Conservation (phyloP, 2,329 filamentous ascomycete species). For the Fusarium ambrosium region DNA sequence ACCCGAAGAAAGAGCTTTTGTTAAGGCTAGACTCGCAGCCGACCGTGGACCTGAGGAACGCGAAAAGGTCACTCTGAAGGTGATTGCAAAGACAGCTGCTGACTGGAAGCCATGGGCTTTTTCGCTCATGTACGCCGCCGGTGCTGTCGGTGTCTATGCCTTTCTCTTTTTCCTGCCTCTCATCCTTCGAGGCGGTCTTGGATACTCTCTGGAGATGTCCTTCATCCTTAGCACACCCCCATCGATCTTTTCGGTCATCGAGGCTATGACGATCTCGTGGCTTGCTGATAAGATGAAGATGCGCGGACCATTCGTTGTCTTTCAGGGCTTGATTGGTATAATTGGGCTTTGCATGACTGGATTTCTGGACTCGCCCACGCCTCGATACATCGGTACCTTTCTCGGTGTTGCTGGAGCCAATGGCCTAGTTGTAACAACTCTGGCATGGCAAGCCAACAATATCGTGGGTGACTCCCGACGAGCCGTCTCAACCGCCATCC, state of each 20-base stretch:
- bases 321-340: slow-evolving; percentile 30
- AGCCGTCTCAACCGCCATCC: slow-evolving; percentile 26
- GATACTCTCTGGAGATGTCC: slow-evolving; percentile 23
- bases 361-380: slow-evolving; percentile 10
- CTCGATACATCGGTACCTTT: slow-evolving; percentile 30
- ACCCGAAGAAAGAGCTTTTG: slow-evolving; percentile 17
- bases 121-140: slow-evolving; percentile 34
- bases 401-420: slow-evolving; percentile 27
- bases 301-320: slow-evolving; percentile 28
- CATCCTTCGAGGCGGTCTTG: slow-evolving; percentile 23
- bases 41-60: slow-evolving; percentile 27
- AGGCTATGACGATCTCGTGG: slow-evolving; percentile 33
- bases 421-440: slow-evolving; percentile 11
- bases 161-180: slow-evolving; percentile 27
- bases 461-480: slow-evolving; percentile 29
- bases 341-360: slow-evolving; percentile 34
- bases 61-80: slow-evolving; percentile 18
- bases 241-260: slow-evolving; percentile 12
- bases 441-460: slow-evolving; percentile 36
- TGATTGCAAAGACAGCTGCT: slow-evolving; percentile 2
- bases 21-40: slow-evolving; percentile 14
- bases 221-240: slow-evolving; percentile 25
- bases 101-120: slow-evolving; percentile 38
- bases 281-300: slow-evolving; percentile 23
- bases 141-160: slow-evolving; percentile 30